phyloP scores from a whole-genome alignment of 2,329 filamentous ascomycete species.

The Coniochaeta pulveracea region DNA sequence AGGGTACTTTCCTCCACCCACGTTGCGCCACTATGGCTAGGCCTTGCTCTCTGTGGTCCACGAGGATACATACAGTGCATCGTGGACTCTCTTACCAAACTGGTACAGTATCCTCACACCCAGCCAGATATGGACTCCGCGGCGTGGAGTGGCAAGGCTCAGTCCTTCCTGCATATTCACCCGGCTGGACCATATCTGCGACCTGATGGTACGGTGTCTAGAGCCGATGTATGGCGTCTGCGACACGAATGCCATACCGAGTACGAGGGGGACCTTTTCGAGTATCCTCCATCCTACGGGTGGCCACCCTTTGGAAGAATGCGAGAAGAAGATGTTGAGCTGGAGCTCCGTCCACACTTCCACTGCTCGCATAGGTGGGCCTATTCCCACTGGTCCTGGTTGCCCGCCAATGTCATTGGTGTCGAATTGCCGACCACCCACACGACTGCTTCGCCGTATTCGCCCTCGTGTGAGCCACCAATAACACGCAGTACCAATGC shows the following conservation, averaged over 20 bases:
- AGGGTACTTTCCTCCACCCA: slow-evolving; percentile 6
- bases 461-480: neutral
- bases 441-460: neutral
- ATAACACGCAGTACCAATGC: no score
- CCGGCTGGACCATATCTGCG: neutral
- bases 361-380: slow-evolving; percentile 2
- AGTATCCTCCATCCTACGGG: slow-evolving; percentile 1
- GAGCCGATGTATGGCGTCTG: slow-evolving; percentile 7
- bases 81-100: neutral
- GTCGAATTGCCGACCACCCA: neutral
- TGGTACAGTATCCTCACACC: neutral
- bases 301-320: slow-evolving; percentile 5
- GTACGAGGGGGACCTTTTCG: neutral
- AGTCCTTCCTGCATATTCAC: slow-evolving; percentile 4
- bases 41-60: slow-evolving; percentile 5
- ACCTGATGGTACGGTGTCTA: slow-evolving; percentile 1
- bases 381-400: slow-evolving; percentile 5
- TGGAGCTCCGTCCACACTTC: slow-evolving; percentile 4
- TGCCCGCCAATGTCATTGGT: neutral
- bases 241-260: slow-evolving; percentile 5
- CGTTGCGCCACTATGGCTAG: slow-evolving; percentile 7
- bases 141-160: slow-evolving; percentile 5
- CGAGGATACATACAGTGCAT: neutral
- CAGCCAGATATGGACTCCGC: slow-evolving; percentile 3
- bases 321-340: slow-evolving; percentile 4